Percentiles rank a stretch among this genome's conserved stretches.
Evolutionary conservation across 2,329 filamentous ascomycete genomes (phyloP).

Genomic region (Fusarium praegraminearum): DNA sequence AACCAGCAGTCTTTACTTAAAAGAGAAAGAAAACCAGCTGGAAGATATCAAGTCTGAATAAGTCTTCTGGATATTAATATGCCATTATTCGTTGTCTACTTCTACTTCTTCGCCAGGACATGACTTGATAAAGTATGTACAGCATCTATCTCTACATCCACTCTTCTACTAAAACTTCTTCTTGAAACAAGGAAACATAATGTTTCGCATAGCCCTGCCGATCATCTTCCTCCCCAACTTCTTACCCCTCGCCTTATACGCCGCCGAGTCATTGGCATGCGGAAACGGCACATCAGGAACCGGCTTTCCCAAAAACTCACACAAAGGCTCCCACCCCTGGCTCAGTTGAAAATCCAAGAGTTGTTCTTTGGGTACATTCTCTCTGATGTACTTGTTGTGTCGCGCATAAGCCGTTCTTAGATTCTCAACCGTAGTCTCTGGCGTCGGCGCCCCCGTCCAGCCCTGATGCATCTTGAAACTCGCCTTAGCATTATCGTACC

Average conservation of each 20-base stretch:
- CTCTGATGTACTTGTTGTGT: constrained; percentile 47
- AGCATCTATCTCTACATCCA: neutral
- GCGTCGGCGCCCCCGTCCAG: constrained; percentile 15
- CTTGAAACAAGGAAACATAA: constrained; percentile 16
- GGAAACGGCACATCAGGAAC: constrained; percentile 50
- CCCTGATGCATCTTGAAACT: constrained; percentile 28
- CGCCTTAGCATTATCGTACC: neutral
- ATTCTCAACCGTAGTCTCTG: constrained; percentile 9
- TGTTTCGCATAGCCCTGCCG: neutral
- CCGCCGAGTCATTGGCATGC: constrained; percentile 43
- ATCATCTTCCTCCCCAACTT: constrained; percentile 10
- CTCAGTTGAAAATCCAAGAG: constrained; percentile 48
- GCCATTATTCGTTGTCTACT: neutral
- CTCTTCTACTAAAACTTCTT: neutral
- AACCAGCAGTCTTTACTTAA: neutral
- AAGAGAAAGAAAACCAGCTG: neutral
- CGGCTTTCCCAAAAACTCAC: constrained; percentile 50
- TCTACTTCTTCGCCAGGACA: neutral
- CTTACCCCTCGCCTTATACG: constrained; percentile 4
- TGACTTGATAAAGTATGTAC: neutral
- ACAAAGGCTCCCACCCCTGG: constrained; percentile 52
- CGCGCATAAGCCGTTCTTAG: constrained; percentile 41
- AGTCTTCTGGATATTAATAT: too few species aligned
- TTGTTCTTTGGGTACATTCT: constrained; percentile 35
- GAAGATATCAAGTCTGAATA: too few species aligned